A percentile compares a stretch with the other conserved stretches of the same genome.
phyloP scores from a whole-genome alignment of 768 basidiomycete genomes.

The Rhodotorula graminis region DNA sequence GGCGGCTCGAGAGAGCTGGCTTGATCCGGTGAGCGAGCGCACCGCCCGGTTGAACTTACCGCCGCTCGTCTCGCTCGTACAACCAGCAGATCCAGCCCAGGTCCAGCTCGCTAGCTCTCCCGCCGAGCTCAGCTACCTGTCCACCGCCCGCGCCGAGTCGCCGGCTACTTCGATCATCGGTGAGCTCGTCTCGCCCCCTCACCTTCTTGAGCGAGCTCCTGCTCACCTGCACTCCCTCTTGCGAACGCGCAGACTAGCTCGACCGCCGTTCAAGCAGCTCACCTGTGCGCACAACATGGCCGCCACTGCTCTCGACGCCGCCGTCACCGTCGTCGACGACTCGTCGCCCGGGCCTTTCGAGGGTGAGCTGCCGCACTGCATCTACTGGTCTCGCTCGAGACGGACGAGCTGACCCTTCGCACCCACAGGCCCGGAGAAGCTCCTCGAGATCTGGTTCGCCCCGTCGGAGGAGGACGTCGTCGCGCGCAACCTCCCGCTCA shows the following conservation, averaged over 20 bases:
- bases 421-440: conserved; percentile 41
- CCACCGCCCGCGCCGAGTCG: neutral
- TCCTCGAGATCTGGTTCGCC: conserved; percentile 96
- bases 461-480: conserved; percentile 59
- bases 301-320: neutral
- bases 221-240: neutral
- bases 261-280: too few species aligned
- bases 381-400: conserved; percentile 54
- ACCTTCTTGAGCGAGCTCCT: neutral
- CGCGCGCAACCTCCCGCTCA: conserved; percentile 17
- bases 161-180: neutral
- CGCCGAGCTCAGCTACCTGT: neutral
- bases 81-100: neutral
- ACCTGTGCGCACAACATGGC: neutral
- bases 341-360: conserved; percentile 34
- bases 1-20: too few species aligned
- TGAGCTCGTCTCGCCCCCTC: neutral
- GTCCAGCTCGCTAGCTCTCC: neutral
- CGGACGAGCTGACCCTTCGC: neutral
- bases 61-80: too few species aligned
- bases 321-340: conserved; percentile 30
- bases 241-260: neutral
- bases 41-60: too few species aligned
- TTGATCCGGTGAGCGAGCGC: too few species aligned
- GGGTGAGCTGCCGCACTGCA: conserved; percentile 70